Evolutionary conservation across 768 basidiomycete genomes (phyloP), one percentile per base, ranked within the genome.

Genomic region (Mycena rosella): DNA sequence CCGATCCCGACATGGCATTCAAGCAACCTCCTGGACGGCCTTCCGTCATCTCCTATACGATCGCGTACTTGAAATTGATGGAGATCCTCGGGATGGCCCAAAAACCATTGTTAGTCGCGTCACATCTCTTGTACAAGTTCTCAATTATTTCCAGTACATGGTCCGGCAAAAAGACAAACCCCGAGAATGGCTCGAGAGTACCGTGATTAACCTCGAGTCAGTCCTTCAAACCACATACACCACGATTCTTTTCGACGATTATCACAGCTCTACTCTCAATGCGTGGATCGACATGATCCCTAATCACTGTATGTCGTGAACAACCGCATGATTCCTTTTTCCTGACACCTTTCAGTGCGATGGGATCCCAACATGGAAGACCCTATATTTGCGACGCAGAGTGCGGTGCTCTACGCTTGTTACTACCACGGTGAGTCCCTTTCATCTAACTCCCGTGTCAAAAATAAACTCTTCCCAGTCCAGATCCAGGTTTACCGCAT

Each of bases 401-500:
- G 74, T 13, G 75, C 75, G 26, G 55, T 68, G 15, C 68, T 77
- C 18, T 73, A 73, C 22, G 48, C 68, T 14, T 55, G 27, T 17
- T 77, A 72, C 52, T 76, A 80, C 48, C 68, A 74, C 18, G 63
- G 69, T 67, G 14, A 17, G 45, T n/a, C 45, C 18, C 11, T 34
- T 58, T 15, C 15, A 7, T 47, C 29, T n/a, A n/a, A n/a, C n/a
- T 8, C 32, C 24, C 34, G 22, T 9, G 13, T 22, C 9, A 18
- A 20, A 3, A 1, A n/a, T 36, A 8, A 52, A n/a, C 13, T 29
- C 8, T 2, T 9, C n/a, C 13, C 18, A 70, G 70, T 77, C 27
- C 85, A 89, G 74, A 92, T 93, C 68, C 78, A 86, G 51, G 81
- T 92, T 44, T 92, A 93, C 75, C 83, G 91, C 27, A 89, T 89